A percentile compares a stretch with the other conserved stretches of the same genome.
phyloP scores from a whole-genome alignment of 805 yeast species.

The Cyberlindnera meyerae region DNA sequence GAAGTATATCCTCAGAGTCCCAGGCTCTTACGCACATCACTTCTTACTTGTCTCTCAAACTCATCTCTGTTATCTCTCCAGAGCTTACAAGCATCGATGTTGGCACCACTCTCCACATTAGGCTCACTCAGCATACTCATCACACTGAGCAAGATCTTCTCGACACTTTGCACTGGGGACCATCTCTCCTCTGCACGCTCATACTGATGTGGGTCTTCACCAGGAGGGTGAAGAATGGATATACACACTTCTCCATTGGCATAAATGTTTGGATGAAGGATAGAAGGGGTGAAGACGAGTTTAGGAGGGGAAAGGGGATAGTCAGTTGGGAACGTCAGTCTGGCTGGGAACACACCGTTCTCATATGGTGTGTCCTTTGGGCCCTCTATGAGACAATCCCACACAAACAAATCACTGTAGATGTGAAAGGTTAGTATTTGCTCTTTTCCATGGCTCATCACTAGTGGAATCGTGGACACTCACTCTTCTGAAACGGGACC shows the following conservation, averaged over 20 bases:
- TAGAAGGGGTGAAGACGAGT: conserved; percentile 70
- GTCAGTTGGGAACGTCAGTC: conserved; percentile 65
- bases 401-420: conserved; percentile 51
- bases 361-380: conserved; percentile 83
- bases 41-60: conserved; percentile 59
- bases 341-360: conserved; percentile 82
- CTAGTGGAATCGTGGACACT: conserved; percentile 15
- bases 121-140: conserved; percentile 97
- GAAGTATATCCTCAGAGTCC: conserved; percentile 43
- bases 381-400: conserved; percentile 85
- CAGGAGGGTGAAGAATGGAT: conserved; percentile 91
- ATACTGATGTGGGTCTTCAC: conserved; percentile 94
- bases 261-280: conserved; percentile 91
- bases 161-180: conserved; percentile 98
- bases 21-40: conserved; percentile 63
- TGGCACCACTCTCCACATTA: conserved; percentile 93
- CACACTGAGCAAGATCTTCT: conserved; percentile 87
- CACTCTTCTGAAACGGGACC: conserved; percentile 75
- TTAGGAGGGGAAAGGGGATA: conserved; percentile 82
- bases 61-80: conserved; percentile 83
- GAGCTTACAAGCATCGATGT: conserved; percentile 70
- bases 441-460: no score
- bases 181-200: conserved; percentile 95
- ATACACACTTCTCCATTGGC: conserved; percentile 95
- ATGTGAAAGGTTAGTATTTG: no score